Evolutionary conservation across 1,284 basidiomycete species (phyloP).

Genomic region (Tetrapyrgos nigripes): DNA sequence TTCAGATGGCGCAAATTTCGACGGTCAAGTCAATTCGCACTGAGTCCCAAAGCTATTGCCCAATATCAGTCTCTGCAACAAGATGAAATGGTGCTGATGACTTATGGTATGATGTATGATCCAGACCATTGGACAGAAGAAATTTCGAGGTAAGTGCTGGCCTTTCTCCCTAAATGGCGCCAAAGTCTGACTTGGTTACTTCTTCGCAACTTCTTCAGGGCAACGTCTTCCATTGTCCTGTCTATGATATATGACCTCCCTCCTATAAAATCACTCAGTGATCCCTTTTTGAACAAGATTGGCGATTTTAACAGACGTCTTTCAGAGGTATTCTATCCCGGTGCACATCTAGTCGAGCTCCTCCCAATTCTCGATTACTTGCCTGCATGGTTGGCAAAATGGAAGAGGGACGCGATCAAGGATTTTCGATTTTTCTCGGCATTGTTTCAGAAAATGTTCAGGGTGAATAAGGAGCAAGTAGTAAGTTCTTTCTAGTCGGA

Average conservation of each 20-base stretch:
- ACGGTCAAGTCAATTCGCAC: slow-evolving; percentile 7
- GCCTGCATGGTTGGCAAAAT: not conserved
- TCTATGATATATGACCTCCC: not conserved
- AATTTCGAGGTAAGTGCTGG: slow-evolving; percentile 1
- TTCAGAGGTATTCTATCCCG: not conserved
- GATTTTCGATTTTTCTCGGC: not conserved
- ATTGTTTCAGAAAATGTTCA: slow-evolving; percentile 1
- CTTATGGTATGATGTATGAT: slow-evolving; percentile 1
- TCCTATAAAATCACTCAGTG: not conserved
- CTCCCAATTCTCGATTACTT: not conserved
- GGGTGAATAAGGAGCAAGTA: not conserved
- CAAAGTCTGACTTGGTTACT: too few relatives aligned
- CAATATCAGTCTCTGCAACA: slow-evolving; percentile 4
- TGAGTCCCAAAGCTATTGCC: not conserved
- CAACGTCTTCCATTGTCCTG: not conserved
- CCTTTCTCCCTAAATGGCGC: too few relatives aligned
- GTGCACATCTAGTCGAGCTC: not conserved
- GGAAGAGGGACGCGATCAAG: not conserved
- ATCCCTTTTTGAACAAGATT: not conserved
- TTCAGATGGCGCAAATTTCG: slow-evolving; percentile 10
- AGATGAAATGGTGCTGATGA: slow-evolving; percentile 5
- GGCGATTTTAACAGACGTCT: not conserved
- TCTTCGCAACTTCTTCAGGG: too few relatives aligned
- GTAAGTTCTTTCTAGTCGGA: not conserved
- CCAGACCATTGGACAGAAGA: not conserved